Percentiles rank a stretch among this genome's conserved stretches.
These are phyloP conservation scores for Coemansia sp. DNA, from an alignment of 192 early-diverging fungal species.

Conservation along the genomic window DNA sequence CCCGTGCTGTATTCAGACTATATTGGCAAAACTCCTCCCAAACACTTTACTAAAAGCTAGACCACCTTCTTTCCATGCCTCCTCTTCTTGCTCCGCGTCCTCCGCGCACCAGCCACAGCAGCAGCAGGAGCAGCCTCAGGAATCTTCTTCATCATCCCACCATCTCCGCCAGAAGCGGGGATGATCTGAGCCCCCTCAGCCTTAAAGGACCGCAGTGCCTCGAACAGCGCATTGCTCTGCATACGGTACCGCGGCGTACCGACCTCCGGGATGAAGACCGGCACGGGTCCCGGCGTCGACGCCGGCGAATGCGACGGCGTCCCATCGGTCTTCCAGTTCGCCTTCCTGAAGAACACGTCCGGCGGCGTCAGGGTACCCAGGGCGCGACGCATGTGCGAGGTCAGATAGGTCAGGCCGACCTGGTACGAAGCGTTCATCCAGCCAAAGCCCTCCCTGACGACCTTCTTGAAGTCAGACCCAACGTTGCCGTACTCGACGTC, in stretches of 20 bases:
- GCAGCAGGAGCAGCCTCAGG: no score
- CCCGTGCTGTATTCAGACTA: no score
- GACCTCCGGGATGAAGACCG: conserved; percentile 31
- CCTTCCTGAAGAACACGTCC: conserved; percentile 62
- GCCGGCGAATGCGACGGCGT: conserved; percentile 47
- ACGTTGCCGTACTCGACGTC: conserved; percentile 98
- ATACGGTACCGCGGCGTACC: conserved; percentile 28
- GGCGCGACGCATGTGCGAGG: conserved; percentile 68
- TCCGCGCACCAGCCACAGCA: no score
- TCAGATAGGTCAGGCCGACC: conserved; percentile 78
- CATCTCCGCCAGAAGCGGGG: not conserved
- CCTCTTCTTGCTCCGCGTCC: no score
- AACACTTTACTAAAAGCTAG: no score
- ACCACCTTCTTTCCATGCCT: no score
- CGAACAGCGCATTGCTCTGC: conserved; percentile 32
- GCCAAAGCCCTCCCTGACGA: conserved; percentile 95
- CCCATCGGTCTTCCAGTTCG: conserved; percentile 43
- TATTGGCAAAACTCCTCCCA: no score
- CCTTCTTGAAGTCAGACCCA: conserved; percentile 88
- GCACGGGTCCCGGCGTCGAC: conserved; percentile 30
- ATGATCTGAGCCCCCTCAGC: not conserved
- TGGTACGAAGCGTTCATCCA: conserved; percentile 98
- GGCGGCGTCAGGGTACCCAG: conserved; percentile 74
- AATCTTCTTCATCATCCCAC: no score
- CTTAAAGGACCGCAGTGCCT: conserved; percentile 16